Evolutionary conservation across 192 early-diverging fungal species (phyloP).

Genomic region (Helicostylum pulchrum): DNA sequence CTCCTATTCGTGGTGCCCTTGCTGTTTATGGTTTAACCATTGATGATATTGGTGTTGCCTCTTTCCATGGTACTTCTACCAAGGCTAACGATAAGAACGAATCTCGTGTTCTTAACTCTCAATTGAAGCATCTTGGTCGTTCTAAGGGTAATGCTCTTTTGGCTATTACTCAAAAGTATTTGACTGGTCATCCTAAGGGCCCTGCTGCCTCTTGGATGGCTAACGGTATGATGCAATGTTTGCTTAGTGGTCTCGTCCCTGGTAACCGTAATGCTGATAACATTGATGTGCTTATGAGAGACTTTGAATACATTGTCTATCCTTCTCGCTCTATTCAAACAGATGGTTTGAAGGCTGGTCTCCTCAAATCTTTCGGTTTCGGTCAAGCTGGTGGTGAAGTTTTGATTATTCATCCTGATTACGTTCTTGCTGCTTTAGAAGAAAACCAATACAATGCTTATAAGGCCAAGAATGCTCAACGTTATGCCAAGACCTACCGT

Average conservation of each 20-base stretch:
- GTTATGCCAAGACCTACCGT: conserved; percentile 80
- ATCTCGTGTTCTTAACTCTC: conserved; percentile 78
- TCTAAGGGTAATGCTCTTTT: conserved; percentile 76
- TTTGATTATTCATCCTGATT: conserved; percentile 85
- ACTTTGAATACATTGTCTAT: conserved; percentile 81
- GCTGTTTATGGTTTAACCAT: conserved; percentile 84
- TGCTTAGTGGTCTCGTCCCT: conserved; percentile 83
- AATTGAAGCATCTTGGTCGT: conserved; percentile 84
- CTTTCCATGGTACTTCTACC: conserved; percentile 95
- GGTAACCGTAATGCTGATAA: conserved; percentile 93
- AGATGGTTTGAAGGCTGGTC: conserved; percentile 83
- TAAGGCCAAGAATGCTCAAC: conserved; percentile 58
- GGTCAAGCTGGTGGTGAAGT: conserved; percentile 92
- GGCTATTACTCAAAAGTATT: conserved; percentile 86
- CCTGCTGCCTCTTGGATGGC: conserved; percentile 97
- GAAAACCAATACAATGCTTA: conserved; percentile 70
- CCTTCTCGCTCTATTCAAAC: conserved; percentile 85
- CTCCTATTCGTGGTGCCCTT: conserved; percentile 84
- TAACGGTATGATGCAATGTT: conserved; percentile 84
- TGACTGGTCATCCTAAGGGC: conserved; percentile 97
- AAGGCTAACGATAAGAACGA: conserved; percentile 97
- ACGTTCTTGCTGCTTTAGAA: conserved; percentile 72
- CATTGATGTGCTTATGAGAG: conserved; percentile 66
- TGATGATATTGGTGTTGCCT: conserved; percentile 91
- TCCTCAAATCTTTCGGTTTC: conserved; percentile 94